phyloP scores from a whole-genome alignment of 2,329 filamentous ascomycete species.

The Pseudocercospora macadamiae region DNA sequence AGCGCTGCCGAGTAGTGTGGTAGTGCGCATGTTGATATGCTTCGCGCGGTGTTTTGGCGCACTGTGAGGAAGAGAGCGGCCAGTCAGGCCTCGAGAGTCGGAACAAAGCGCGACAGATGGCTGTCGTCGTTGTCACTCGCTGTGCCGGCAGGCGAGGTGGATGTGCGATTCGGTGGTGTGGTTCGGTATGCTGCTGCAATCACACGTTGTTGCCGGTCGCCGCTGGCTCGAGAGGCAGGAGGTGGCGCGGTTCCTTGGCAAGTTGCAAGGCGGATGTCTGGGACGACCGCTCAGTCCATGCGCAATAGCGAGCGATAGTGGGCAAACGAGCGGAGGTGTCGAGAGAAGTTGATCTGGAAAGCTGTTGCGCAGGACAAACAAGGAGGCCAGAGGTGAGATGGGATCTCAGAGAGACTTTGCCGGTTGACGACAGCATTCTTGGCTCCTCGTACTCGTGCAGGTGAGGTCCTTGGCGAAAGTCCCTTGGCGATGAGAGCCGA shows the following conservation, averaged over 20 bases:
- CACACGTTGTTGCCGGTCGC: too few species aligned
- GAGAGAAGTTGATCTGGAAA: background rate
- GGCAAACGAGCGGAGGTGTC: background rate
- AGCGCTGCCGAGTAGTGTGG: constrained; percentile 22
- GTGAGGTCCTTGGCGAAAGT: background rate
- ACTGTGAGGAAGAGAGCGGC: background rate
- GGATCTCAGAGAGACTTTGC: background rate
- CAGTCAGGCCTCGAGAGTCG: background rate
- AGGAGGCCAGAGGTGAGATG: background rate
- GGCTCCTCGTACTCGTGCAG: background rate
- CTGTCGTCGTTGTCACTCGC: background rate
- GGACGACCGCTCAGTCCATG: background rate
- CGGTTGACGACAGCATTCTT: background rate
- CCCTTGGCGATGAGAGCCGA: background rate
- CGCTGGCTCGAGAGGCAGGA: background rate
- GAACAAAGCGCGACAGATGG: background rate
- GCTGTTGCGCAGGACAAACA: background rate
- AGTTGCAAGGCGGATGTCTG: background rate
- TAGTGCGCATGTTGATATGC: constrained; percentile 22
- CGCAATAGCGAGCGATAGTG: background rate
- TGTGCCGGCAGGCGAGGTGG: constrained; percentile 1
- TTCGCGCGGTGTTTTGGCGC: background rate
- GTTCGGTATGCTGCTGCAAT: background rate
- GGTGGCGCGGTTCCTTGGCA: background rate
- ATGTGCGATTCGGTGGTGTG: background rate